Evolutionary conservation across 352 stramenopile genomes (phyloP).

Genomic region (Phytophthora pini): DNA sequence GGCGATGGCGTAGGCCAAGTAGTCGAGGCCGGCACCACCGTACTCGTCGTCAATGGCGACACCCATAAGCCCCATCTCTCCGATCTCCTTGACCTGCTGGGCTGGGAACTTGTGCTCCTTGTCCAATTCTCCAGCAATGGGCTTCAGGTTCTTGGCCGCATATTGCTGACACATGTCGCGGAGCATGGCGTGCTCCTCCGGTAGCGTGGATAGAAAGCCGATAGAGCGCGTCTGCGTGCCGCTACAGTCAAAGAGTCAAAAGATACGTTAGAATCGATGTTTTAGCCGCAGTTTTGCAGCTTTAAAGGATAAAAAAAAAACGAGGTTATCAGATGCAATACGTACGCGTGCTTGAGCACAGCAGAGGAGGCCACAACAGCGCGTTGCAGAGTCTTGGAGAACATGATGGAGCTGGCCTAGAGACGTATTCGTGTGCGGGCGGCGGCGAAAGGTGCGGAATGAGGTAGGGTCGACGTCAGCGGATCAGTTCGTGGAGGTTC

Average conservation of each 20-base stretch:
- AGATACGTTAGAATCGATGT: constrained; percentile 9
- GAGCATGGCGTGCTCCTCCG: constrained; percentile 97
- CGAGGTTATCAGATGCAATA: not conserved
- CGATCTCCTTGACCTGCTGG: constrained; percentile 85
- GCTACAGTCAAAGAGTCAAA: constrained; percentile 20
- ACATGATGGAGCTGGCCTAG: constrained; percentile 30
- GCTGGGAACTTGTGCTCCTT: constrained; percentile 87
- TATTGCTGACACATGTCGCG: constrained; percentile 96
- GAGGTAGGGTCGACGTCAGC: constrained; percentile 27
- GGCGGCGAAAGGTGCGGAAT: constrained; percentile 17
- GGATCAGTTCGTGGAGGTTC: constrained; percentile 4
- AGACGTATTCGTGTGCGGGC: constrained; percentile 1
- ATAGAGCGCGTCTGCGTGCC: constrained; percentile 47
- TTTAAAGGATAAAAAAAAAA: not conserved
- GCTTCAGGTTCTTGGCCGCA: constrained; percentile 93
- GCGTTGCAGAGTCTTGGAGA: constrained; percentile 51
- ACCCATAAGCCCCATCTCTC: constrained; percentile 96
- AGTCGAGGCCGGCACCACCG: constrained; percentile 94
- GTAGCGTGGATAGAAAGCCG: constrained; percentile 76
- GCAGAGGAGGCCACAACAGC: constrained; percentile 18
- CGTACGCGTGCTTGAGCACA: constrained; percentile 38
- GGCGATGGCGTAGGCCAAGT: constrained; percentile 96
- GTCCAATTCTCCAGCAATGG: constrained; percentile 92
- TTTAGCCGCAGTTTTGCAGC: not conserved
- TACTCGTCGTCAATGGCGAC: constrained; percentile 92